Evolutionary conservation across 257 asterid species (phyloP).

Genomic region (Solanum boliviense): DNA sequence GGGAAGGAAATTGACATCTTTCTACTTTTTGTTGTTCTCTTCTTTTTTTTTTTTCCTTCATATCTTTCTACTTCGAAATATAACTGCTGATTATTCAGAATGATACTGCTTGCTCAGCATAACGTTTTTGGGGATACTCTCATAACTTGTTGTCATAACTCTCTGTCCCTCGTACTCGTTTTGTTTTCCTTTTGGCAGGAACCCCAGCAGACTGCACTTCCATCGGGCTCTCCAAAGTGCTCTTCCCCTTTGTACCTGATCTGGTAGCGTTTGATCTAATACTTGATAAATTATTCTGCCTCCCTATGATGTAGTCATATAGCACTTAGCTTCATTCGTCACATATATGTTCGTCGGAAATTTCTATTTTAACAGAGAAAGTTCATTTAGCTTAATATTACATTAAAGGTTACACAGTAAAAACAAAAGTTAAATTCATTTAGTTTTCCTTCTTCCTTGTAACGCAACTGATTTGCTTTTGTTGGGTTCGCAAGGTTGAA

Average conservation of each 20-base stretch:
- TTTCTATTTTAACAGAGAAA: neutral
- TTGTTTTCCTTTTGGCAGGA: slow-evolving; percentile 28
- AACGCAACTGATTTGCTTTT: neutral
- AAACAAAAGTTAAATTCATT: neutral
- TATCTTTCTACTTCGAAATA: neutral
- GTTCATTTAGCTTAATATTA: neutral
- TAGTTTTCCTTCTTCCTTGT: neutral
- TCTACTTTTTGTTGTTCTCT: neutral
- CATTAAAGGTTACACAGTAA: too few relatives aligned
- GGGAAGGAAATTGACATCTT: neutral
- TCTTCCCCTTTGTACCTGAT: slow-evolving; percentile 69
- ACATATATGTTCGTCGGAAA: neutral
- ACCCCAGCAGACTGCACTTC: slow-evolving; percentile 87
- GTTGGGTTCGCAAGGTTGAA: neutral
- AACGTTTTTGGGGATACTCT: neutral
- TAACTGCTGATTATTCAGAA: neutral
- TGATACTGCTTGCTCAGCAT: neutral
- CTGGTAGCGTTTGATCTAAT: slow-evolving; percentile 38
- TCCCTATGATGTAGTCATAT: neutral
- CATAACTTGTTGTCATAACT: neutral
- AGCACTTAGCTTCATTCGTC: neutral
- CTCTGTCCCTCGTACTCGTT: neutral
- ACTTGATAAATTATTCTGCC: neutral
- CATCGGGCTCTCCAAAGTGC: slow-evolving; percentile 58
- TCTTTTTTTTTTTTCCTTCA: neutral